Conservation (phyloP, 345 rosid species). For the Arabis alpina region DNA sequence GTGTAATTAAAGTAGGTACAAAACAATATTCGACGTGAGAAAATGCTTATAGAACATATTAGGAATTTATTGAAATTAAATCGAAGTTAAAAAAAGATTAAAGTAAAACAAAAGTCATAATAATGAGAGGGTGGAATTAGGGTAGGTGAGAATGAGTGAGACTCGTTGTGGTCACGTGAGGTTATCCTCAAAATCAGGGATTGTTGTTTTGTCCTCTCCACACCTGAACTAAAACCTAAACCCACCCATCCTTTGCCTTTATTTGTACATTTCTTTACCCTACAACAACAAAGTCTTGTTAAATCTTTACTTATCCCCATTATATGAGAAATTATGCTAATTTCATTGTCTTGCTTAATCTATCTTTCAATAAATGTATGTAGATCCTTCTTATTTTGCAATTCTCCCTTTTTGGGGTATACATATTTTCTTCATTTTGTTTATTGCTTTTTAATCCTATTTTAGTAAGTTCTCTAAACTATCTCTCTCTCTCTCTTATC, state of each 20-base stretch:
- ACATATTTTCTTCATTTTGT: background rate
- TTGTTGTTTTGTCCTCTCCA: constrained; percentile 38
- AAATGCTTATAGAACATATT: background rate
- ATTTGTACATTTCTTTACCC: constrained; percentile 1
- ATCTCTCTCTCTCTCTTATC: background rate
- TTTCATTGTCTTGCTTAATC: constrained; percentile 6
- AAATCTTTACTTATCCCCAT: background rate
- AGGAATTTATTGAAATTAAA: background rate
- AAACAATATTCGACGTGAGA: background rate
- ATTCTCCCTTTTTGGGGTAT: no score
- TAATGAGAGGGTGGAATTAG: constrained; percentile 25
- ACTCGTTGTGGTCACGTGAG: constrained; percentile 45
- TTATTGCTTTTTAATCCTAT: background rate
- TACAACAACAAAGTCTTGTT: background rate
- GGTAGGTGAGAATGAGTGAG: constrained; percentile 43
- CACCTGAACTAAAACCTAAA: constrained; percentile 25
- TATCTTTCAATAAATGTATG: background rate
- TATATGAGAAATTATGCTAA: background rate
- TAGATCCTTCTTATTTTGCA: background rate
- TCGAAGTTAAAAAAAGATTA: constrained; percentile 9
- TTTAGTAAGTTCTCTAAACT: background rate
- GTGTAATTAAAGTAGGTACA: background rate
- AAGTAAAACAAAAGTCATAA: constrained; percentile 9
- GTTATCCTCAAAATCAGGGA: constrained; percentile 44
- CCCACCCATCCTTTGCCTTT: constrained; percentile 28